Conservation (phyloP, 371 early-diverging fungal species). For the Apophysomyces ossiformis region DNA sequence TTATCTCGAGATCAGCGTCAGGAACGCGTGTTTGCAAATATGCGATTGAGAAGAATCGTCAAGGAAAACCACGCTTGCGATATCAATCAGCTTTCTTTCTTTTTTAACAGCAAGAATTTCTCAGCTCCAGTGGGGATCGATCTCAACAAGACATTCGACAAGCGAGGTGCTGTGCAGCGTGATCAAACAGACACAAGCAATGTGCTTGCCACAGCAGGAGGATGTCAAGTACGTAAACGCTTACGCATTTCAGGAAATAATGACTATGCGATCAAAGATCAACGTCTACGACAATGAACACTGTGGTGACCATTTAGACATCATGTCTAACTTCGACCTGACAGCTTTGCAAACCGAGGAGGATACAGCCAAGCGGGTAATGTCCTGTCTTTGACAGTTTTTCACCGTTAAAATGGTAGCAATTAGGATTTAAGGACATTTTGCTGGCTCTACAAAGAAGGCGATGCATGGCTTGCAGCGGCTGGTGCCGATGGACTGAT, state of each 20-base stretch:
- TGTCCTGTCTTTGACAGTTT: not conserved
- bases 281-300: slow-evolving; percentile 92
- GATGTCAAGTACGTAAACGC: slow-evolving; percentile 53
- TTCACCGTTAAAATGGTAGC: slow-evolving; percentile 11
- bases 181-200: slow-evolving; percentile 74
- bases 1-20: slow-evolving; percentile 28
- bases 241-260: not conserved
- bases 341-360: slow-evolving; percentile 40
- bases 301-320: slow-evolving; percentile 89
- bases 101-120: slow-evolving; percentile 64
- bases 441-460: slow-evolving; percentile 73
- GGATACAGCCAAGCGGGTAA: slow-evolving; percentile 15
- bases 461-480: slow-evolving; percentile 72
- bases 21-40: slow-evolving; percentile 64
- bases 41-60: slow-evolving; percentile 80
- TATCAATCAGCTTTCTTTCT: slow-evolving; percentile 75
- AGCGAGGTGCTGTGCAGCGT: slow-evolving; percentile 68
- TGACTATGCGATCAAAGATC: slow-evolving; percentile 49
- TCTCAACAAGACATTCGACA: slow-evolving; percentile 65
- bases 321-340: slow-evolving; percentile 86
- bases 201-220: slow-evolving; percentile 75
- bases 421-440: slow-evolving; percentile 58
- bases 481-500: slow-evolving; percentile 68
- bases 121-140: slow-evolving; percentile 58
- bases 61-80: slow-evolving; percentile 85